Conservation (phyloP, 768 basidiomycete species). For the Tricholoma bakamatsutake region DNA sequence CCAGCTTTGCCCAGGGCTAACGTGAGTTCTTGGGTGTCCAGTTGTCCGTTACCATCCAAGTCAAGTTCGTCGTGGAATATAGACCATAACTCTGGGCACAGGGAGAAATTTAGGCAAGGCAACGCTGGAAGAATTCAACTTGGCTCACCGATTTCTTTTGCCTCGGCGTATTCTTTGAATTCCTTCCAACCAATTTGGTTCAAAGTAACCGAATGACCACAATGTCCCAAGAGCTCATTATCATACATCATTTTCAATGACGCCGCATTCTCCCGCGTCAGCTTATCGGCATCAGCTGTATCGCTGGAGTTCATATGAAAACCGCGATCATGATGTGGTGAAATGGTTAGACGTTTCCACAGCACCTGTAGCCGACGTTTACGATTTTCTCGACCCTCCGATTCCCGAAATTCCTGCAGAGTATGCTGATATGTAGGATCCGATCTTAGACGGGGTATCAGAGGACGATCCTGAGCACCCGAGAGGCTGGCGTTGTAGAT, state of each 20-base stretch:
- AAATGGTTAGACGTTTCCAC: conserved; percentile 52
- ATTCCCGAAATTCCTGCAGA: conserved; percentile 56
- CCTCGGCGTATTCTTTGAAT: conserved; percentile 70
- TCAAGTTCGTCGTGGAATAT: conserved; percentile 90
- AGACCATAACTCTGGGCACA: conserved; percentile 71
- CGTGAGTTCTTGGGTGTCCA: conserved; percentile 51
- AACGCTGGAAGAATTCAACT: conserved; percentile 17
- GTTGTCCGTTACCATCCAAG: conserved; percentile 78
- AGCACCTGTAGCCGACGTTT: conserved; percentile 55
- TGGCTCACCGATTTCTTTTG: conserved; percentile 68
- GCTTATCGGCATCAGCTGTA: conserved; percentile 12
- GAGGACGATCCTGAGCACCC: conserved; percentile 48
- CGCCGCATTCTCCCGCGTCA: conserved; percentile 60
- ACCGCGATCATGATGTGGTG: conserved; percentile 9
- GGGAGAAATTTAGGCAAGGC: conserved; percentile 12
- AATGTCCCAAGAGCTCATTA: conserved; percentile 61
- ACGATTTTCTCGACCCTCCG: conserved; percentile 58
- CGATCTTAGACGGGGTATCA: conserved; percentile 54
- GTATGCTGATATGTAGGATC: conserved; percentile 46
- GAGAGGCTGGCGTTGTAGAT: conserved; percentile 46
- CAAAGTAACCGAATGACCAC: conserved; percentile 35
- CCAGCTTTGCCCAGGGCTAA: conserved; percentile 61
- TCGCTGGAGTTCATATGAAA: conserved; percentile 4
- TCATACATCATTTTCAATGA: conserved; percentile 67
- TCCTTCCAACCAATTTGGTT: conserved; percentile 61